Base-by-base conservation (phyloP, 768 basidiomycete genomes). In the Mycena albidolilacea region DNA sequence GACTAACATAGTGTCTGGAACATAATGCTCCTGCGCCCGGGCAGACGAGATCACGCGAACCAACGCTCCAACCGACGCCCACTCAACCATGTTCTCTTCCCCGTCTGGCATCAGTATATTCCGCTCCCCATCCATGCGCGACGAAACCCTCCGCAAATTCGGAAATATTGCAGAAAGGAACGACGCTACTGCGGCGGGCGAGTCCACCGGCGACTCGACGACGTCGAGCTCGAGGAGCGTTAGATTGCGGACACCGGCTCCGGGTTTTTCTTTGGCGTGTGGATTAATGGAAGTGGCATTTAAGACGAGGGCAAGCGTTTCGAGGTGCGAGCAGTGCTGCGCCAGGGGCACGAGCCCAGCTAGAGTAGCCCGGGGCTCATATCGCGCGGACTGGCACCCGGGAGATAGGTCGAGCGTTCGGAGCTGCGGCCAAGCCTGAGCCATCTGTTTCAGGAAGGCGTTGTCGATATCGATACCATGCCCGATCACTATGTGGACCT, bases 121-220 rank as follows among this genome's bases (percentile, higher is more conserved):
- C 55, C 69, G n/a, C 6, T 4, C 0, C 35, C 15, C 23, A 35
- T 64, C 62, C 10, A 64, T 62, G 5, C 69, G 61, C 5, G 43
- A 30, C 43, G 57, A 7, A 8, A 70, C 38, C 1, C 21, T 19
- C 69, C 39, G 54, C 21, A 70, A 30, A 19, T 70, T 59, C 6
- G 62, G 69, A 23, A 70, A 70, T 37, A 70, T 64, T 30, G 69
- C 69, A 7, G 69, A 70, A 0, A 70, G 41, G 69, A 70, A 70
- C 30, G 62, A 63, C 5, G 62, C 69, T 43, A 70, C 69, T 3
- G 62, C 62, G 19, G 19, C 55, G 38, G 69, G 62, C 15, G 44
- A 64, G 6, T 54, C n/a, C 7, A 70, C 6, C 19, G 69, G 69
- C 61, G 69, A 70, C 69, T 70, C 69, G 54, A 70, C 69, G 55